Evolutionary conservation across 2,329 filamentous ascomycete species (phyloP).

Genomic region (Microsporum audouinii): DNA sequence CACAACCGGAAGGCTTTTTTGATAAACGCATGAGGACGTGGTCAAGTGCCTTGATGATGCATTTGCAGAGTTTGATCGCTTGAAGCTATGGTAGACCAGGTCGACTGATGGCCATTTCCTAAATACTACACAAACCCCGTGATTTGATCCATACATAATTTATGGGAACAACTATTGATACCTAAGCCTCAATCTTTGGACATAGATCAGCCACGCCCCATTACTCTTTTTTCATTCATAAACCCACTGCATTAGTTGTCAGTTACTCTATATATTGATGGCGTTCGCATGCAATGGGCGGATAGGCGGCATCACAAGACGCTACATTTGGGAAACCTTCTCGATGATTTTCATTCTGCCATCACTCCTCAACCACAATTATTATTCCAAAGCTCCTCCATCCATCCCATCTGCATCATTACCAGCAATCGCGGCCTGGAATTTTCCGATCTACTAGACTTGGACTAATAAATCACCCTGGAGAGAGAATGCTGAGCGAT

Average conservation of each 20-base stretch:
- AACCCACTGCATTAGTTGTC: background rate
- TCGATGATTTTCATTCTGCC: no score
- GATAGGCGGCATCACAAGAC: background rate
- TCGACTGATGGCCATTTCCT: background rate
- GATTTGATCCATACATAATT: background rate
- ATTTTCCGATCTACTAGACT: no score
- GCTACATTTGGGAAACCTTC: no score
- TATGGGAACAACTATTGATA: background rate
- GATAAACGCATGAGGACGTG: background rate
- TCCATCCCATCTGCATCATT: no score
- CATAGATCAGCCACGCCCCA: background rate
- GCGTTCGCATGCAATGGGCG: background rate
- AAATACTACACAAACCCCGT: background rate
- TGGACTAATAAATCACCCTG: no score
- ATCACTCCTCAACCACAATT: no score
- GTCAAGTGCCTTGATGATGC: background rate
- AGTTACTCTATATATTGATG: background rate
- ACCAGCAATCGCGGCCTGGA: no score
- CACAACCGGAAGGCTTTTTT: background rate
- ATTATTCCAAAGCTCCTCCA: no score
- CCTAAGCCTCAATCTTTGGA: background rate
- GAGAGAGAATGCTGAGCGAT: no score
- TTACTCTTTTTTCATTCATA: background rate
- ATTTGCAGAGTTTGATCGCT: background rate
- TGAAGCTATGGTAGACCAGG: background rate